These are phyloP conservation scores for Cutaneotrichosporon sp. DNA, from an alignment of 1,284 basidiomycete genomes.

Conservation along the genomic window DNA sequence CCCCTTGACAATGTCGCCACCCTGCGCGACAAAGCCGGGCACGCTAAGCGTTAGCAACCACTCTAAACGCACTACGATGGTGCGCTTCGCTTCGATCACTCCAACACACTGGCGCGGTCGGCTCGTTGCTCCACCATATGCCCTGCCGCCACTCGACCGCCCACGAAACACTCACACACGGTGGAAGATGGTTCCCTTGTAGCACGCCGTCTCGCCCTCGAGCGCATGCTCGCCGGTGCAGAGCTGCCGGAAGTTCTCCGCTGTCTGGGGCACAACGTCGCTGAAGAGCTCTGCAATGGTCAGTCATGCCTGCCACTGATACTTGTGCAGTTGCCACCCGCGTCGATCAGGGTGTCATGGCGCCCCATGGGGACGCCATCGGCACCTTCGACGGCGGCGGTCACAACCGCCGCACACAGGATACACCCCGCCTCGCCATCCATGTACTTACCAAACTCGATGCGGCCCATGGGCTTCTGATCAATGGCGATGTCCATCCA, in stretches of 20 bases:
- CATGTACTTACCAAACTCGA: constrained; percentile 9
- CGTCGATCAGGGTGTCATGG: not conserved
- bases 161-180: constrained; percentile 9
- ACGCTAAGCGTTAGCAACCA: not conserved
- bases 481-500: constrained; percentile 12
- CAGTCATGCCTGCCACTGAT: not conserved
- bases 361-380: too few species aligned
- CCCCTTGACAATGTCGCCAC: constrained; percentile 53
- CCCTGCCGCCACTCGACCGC: not conserved
- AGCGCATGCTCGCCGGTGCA: constrained; percentile 1
- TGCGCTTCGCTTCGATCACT: too few species aligned
- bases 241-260: constrained; percentile 15
- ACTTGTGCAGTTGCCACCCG: too few species aligned
- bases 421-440: not conserved
- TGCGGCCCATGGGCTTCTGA: constrained; percentile 1
- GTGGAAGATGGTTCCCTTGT: constrained; percentile 12
- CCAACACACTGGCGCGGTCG: too few species aligned
- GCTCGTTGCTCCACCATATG: too few species aligned
- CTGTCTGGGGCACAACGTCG: constrained; percentile 12
- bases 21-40: constrained; percentile 72
- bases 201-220: not conserved
- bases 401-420: too few species aligned
- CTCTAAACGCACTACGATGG: not conserved
- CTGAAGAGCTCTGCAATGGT: constrained; percentile 14
- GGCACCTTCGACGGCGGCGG: too few species aligned